Evolutionary conservation across 768 basidiomycete genomes (phyloP), one percentile per base, ranked within the genome.

Genomic region (Boletellus emodensis): DNA sequence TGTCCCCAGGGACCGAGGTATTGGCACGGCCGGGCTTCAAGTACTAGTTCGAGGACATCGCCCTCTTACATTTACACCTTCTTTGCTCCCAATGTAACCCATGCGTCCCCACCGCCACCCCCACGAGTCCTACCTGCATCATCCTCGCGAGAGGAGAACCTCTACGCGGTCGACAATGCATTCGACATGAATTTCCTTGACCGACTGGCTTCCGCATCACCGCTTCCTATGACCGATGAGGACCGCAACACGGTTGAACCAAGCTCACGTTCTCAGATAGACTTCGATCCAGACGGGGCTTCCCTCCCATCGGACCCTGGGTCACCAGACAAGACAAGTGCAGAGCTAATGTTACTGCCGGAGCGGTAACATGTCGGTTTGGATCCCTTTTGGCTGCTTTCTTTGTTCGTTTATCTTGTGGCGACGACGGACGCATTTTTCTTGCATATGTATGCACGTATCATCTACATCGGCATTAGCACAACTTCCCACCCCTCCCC

Each of bases 281-380:
- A 66, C 34, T 66, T 73, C 41, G 79, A 79, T 52, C 70, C 73
- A 3, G 78, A 79, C 46, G 77, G 77, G 1, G 75, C 72, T 34
- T 60, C 64, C 40, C 52, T 66, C 30, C 53, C 60, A 41, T 52
- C 64, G 7, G 70, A 75, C 44, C 73, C 75, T 2, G 72, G 70
- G 9, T 75, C 75, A 7, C 73, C 73, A 1, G 72, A 73, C 55
- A 81, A 80, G 60, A 63, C 60, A 22, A 64, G 59, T 15, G 46
- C 47, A 30, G 77, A 78, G 50, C 46, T 66, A 26, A 68, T 74
- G 61, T 53, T 77, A 12, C 70, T 77, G 28, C 72, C 75, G 10
- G 78, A 75, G 53, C 76, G 78, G 62, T 79, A 42, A 48, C 13
- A 18, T 36, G 18, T 40, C 10, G 2, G 30, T 32, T 44, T 7